Base-by-base conservation (phyloP, 2,329 filamentous ascomycete genomes). In the Epichloe sp. region DNA sequence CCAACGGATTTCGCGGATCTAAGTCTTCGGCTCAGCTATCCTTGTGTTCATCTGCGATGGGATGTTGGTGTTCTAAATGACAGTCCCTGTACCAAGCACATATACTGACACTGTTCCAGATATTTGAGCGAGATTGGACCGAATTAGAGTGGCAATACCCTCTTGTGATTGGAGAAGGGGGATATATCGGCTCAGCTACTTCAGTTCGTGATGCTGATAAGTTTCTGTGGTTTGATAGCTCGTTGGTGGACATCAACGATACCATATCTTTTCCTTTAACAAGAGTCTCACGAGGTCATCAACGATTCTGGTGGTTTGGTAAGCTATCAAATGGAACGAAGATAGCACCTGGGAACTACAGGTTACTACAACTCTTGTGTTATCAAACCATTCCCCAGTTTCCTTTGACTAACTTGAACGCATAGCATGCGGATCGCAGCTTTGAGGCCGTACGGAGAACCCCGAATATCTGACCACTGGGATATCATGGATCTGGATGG, bases 101-200 rank as follows among this genome's bases (percentile, higher is more conserved):
- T 31, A 8, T 40, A 38, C 36, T 50, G 31, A 55, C 19, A 15
- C 23, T 6, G 3, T 12, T 23, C 2, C 38, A 68, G 65, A 69
- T 74, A 26, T 73, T 70, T 51, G 63, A 68, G 4, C 55, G 53
- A 2, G 57, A 60, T 19, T 74, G 68, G 64, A 60, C 59, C 1
- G 68, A 73, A 50, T 54, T 57, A 1, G 57, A 67, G 37, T 75
- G 71, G 72, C 52, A 60, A 10, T 72, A 71, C 47, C 72, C 72
- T 4, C 71, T 65, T 0, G 56, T 62, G 4, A 55, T 64, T 3
- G 70, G 69, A 19, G 47, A 66, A 48, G 60, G 61, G 65, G 65
- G 66, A n/a, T 75, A 66, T 49, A 56, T 75, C 46, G 72, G 72
- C 19, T 67, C 70, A 1, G 68, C 68, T 3, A 68, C 69, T 5